Evolutionary conservation across 768 basidiomycete species (phyloP).

Genomic region (Amanita pseudoporphyria): DNA sequence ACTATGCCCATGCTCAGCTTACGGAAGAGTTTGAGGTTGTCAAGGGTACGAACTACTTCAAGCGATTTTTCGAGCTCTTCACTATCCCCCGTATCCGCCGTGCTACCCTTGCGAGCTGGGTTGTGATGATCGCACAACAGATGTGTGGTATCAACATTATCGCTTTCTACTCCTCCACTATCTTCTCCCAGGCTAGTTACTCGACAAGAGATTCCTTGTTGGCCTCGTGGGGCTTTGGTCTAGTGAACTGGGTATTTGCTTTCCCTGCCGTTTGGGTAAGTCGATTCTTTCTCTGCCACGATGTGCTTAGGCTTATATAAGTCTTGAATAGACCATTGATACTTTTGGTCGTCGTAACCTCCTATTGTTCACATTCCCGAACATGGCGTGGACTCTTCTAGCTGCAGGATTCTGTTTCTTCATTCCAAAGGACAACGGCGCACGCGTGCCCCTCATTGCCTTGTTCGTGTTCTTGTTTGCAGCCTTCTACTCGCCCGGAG

Average conservation of each 20-base stretch:
- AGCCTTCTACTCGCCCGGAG: constrained; percentile 65
- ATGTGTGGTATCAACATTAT: constrained; percentile 76
- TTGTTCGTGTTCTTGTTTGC: constrained; percentile 35
- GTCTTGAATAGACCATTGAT: constrained; percentile 44
- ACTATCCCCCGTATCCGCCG: constrained; percentile 55
- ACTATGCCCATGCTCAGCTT: constrained; percentile 67
- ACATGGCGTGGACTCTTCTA: constrained; percentile 69
- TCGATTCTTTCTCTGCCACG: neutral
- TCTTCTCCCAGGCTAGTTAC: constrained; percentile 59
- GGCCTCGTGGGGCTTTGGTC: constrained; percentile 59
- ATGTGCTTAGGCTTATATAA: neutral
- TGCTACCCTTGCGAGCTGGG: constrained; percentile 39
- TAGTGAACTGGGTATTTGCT: constrained; percentile 56
- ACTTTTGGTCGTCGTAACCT: constrained; percentile 74
- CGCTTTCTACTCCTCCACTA: constrained; percentile 74
- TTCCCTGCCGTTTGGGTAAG: constrained; percentile 54
- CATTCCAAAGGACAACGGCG: constrained; percentile 25
- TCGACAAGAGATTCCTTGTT: constrained; percentile 44
- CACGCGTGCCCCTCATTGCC: constrained; percentile 33
- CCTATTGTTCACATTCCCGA: constrained; percentile 69
- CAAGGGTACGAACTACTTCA: constrained; percentile 35
- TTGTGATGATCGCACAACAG: constrained; percentile 67
- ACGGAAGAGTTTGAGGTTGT: constrained; percentile 54
- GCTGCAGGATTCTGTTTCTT: constrained; percentile 69
- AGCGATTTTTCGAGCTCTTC: constrained; percentile 58